Evolutionary conservation across 2,329 filamentous ascomycete genomes (phyloP), one percentile per base, ranked within the genome.

Genomic region (Grosmannia huntii): DNA sequence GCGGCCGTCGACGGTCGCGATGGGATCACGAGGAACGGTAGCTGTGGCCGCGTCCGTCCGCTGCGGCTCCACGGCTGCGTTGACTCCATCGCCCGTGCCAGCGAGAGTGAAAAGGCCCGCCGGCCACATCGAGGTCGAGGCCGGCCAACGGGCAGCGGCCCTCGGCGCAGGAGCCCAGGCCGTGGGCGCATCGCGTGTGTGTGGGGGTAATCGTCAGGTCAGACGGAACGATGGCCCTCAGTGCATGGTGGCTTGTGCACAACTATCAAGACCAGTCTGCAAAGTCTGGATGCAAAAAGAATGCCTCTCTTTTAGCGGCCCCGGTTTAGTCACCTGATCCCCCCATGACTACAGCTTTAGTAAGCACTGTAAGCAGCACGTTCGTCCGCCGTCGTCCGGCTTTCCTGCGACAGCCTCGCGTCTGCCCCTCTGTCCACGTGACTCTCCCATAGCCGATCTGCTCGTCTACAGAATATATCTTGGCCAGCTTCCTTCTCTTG

Each of bases 21-120:
- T 7, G 62, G 77, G 2, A 75, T 71, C 38, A 71, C 73, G 67
- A 78, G 77, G 67, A 77, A 85, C 57, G 75, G 79, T n/a, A 71
- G 72, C 66, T 72, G 77, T 57, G 69, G 80, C 59, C 72, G 73
- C 41, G 60, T 54, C 46, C 60, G 55, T 0, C 56, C 23, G 11
- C n/a, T 52, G 3, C 52, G 44, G n/a, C 44, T 49, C 58, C 60
- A 60, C 25, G 52, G 55, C n/a, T 9, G 16, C 7, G 48, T 49
- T 19, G 50, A 33, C 31, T 33, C 31, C 31, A 33, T 38, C 19
- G 57, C 59, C 19, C 2, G 14, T 23, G 7, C 25, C 54, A 57
- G 58, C 21, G 61, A 55, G 4, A 53, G 54, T 4, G 61, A 57
- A 14, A 59, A 57, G 9, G 41, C 46, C 5, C 60, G 60, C n/a